Conservation (phyloP, 345 rosid species). For the Passiflora organensis region DNA sequence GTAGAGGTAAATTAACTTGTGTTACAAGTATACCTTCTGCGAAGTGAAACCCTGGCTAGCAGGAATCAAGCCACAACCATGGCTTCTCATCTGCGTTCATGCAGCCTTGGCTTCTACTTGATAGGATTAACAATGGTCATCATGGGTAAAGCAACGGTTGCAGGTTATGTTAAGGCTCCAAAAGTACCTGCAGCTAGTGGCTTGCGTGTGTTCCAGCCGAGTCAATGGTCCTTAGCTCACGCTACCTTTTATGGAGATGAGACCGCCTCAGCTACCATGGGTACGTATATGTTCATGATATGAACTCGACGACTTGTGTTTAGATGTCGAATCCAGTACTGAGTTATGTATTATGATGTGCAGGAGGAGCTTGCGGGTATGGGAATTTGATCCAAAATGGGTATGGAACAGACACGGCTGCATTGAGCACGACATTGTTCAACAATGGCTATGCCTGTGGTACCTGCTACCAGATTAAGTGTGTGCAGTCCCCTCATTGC, state of each 20-base stretch:
- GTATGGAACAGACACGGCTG: constrained; percentile 61
- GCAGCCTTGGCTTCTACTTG: constrained; percentile 34
- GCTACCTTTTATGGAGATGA: constrained; percentile 32
- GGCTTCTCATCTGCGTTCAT: constrained; percentile 28
- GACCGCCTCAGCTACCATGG: constrained; percentile 21
- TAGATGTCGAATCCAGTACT: no score
- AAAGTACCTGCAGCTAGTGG: no score
- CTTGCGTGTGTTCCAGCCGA: constrained; percentile 34
- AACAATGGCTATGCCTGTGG: constrained; percentile 78
- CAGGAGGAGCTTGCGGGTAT: constrained; percentile 92
- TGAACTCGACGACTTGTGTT: no score
- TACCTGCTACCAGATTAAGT: constrained; percentile 61
- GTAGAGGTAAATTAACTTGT: constrained; percentile 1
- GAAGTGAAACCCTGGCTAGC: background rate
- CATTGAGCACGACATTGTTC: constrained; percentile 64
- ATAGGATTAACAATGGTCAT: constrained; percentile 15
- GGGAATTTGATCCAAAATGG: constrained; percentile 60
- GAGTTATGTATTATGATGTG: no score
- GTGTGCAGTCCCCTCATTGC: constrained; percentile 52
- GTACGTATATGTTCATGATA: background rate
- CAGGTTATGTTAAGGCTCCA: no score
- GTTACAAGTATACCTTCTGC: background rate
- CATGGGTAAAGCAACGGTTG: constrained; percentile 11
- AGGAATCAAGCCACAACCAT: background rate
- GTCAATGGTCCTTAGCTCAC: constrained; percentile 25